Base-by-base conservation (phyloP, 179 eudicot species). In the Corrigiola litoralis region DNA sequence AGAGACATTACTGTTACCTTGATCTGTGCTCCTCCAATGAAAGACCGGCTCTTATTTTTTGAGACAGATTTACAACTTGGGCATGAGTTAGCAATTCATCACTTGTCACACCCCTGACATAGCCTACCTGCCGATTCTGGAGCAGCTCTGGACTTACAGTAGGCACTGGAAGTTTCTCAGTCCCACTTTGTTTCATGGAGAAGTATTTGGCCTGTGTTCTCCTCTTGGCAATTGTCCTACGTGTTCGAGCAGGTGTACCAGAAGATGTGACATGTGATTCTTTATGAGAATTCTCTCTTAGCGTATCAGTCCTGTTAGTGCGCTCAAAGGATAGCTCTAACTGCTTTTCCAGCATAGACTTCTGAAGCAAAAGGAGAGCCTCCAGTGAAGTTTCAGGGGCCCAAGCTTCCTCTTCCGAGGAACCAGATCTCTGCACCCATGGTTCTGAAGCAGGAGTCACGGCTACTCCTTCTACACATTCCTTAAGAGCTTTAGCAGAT, bases 341-440 rank as follows among this genome's bases (percentile, higher is more conserved):
- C 80, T 87, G 97, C 72, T 94, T 88, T 66, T 94, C 97, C 63
- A 94, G 80, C 84, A 88, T 81, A 33, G 85, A 86, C 72, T 86
- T 94, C 65, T 94, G 99, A 59, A 90, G 67, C 69, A 88, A 68
- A 55, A 94, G 87, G 41, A 94, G 71, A 45, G 91, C 96, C 60
- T 94, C 97, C 57, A 84, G 76, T 12, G 81, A 47, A 56, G 80
- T 59, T 60, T 85, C 90, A 17, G 49, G 68, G 37, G 73, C 76
- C 34, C 69, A 73, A 38, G 41, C n/a, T 31, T 81, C 84, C 37
- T 75, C 86, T 47, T 74, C 77, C 1, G 56, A 56, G 61, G 79
- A 45, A 34, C 62, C 34, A 40, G 63, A 32, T 20, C 66, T 69
- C 58, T 67, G 68, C 31, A 47, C 59, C 84, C 79, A 74, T 25